phyloP scores from a whole-genome alignment of 2,329 filamentous ascomycete species.

The Trichoderma brevicompactum region DNA sequence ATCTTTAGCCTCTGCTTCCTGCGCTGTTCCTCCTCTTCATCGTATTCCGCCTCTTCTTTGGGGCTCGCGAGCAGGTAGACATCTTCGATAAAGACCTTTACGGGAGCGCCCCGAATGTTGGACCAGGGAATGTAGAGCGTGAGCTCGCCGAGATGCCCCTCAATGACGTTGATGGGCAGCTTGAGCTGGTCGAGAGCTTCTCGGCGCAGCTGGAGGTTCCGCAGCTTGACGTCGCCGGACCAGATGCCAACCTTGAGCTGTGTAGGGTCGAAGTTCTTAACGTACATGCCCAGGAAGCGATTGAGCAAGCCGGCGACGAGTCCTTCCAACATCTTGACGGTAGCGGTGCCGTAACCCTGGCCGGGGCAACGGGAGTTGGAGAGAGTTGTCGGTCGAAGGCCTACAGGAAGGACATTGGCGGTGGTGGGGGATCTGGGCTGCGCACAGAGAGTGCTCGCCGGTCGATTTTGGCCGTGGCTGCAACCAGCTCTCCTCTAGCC shows the following conservation, averaged over 20 bases:
- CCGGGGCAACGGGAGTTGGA: slow-evolving; percentile 47
- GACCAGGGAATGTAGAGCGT: slow-evolving; percentile 97
- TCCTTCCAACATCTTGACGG: slow-evolving; percentile 86
- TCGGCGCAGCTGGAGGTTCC: slow-evolving; percentile 86
- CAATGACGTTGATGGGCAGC: slow-evolving; percentile 93
- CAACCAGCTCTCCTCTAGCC: neutral
- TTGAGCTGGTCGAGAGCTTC: slow-evolving; percentile 97
- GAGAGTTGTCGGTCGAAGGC: slow-evolving; percentile 15
- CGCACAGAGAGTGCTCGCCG: slow-evolving; percentile 24
- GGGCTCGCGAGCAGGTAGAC: slow-evolving; percentile 94
- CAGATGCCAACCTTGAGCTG: slow-evolving; percentile 99
- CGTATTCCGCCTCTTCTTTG: slow-evolving; percentile 91
- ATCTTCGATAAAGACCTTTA: slow-evolving; percentile 95
- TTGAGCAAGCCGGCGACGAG: slow-evolving; percentile 97
- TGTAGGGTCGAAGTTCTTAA: slow-evolving; percentile 98
- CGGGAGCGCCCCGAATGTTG: slow-evolving; percentile 89
- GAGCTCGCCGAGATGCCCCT: slow-evolving; percentile 90
- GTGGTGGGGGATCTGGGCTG: slow-evolving; percentile 16
- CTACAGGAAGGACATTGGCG: slow-evolving; percentile 33
- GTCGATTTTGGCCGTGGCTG: slow-evolving; percentile 4
- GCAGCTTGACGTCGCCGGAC: slow-evolving; percentile 96
- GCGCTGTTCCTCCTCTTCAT: slow-evolving; percentile 88
- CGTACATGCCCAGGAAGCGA: slow-evolving; percentile 99
- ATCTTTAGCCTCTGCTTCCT: slow-evolving; percentile 93
- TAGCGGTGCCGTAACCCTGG: slow-evolving; percentile 72